These are phyloP conservation scores for Cladosporium sp. DNA, from an alignment of 2,329 filamentous ascomycete species.

Conservation along the genomic window DNA sequence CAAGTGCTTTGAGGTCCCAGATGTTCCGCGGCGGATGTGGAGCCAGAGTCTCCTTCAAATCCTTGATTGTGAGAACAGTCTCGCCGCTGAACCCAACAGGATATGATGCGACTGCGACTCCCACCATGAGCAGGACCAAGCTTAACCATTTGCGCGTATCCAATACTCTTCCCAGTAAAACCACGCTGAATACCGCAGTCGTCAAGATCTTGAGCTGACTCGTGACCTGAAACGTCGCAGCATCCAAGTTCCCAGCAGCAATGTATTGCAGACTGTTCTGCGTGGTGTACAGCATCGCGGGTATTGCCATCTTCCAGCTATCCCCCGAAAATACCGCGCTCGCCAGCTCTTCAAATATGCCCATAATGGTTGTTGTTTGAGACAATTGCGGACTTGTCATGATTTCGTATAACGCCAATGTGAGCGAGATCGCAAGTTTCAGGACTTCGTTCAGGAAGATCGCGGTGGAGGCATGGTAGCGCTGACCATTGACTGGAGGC, in stretches of 20 bases:
- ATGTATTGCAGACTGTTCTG: constrained; percentile 95
- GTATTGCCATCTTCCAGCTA: constrained; percentile 92
- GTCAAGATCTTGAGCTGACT: constrained; percentile 95
- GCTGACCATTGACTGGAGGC: constrained; percentile 78
- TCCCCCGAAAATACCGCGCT: constrained; percentile 83
- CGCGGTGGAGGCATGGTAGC: constrained; percentile 91
- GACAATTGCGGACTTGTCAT: constrained; percentile 78
- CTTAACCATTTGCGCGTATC: constrained; percentile 76
- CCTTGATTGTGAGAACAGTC: constrained; percentile 58
- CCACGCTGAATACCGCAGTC: constrained; percentile 82
- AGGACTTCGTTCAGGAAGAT: constrained; percentile 92
- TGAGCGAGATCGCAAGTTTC: constrained; percentile 83
- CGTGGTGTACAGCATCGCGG: constrained; percentile 83
- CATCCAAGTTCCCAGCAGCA: constrained; percentile 85
- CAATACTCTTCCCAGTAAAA: constrained; percentile 71
- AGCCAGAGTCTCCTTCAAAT: constrained; percentile 61
- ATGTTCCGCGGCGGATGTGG: constrained; percentile 76
- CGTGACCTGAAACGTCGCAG: constrained; percentile 88
- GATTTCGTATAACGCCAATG: constrained; percentile 84
- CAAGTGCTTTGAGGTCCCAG: constrained; percentile 71
- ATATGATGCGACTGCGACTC: constrained; percentile 68
- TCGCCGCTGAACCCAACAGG: constrained; percentile 43
- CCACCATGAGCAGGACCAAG: constrained; percentile 75
- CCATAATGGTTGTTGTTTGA: constrained; percentile 61
- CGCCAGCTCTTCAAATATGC: constrained; percentile 75